Evolutionary conservation across 2,329 filamentous ascomycete genomes (phyloP), one percentile per base, ranked within the genome.

Genomic region (Colletotrichum sidae): DNA sequence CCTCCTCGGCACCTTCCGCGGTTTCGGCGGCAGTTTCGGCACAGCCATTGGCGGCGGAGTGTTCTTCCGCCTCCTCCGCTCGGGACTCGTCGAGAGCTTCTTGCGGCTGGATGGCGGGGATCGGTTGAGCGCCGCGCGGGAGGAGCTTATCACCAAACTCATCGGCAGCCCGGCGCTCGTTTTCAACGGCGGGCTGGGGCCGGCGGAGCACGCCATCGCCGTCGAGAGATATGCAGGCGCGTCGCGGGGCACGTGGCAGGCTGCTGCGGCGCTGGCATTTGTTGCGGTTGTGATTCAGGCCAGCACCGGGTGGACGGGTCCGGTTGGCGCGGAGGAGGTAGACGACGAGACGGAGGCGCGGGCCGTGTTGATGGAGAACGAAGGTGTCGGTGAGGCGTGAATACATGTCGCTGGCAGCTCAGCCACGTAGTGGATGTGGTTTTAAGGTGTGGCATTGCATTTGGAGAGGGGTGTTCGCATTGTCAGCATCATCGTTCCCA

Each of bases 1-100:
- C 11, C 81, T 97, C 46, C 78, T 95, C 4, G 88, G 90, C 35
- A 96, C 92, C 1, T 95, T 95, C 77, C 86, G 93, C 4, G 92
- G 92, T 6, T 94, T 96, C 68, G 91, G 92, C 0, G 92, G 92
- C 12, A 91, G 88, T 55, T 96, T 96, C 70, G 92, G 93, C 3
- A 91, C 90, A 1, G 88, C 92, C 0, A 90, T 95, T 52, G 92
- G 92, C 2, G 92, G 93, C 3, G 93, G 93, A 0, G 81, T 92
- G 57, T 95, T 94, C 73, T 83, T 85, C 45, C 85, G 92, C 6
- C 81, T 87, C 2, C 77, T 95, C 38, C 80, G 83, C 50, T 76
- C 70, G 2, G 79, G 81, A 0, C 80, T 95, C 2, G 79, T 82
- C n/a, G 71, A 77, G 0, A 86, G 88, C 0, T 93, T 93, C 69